Evolutionary conservation across 208 protist genomes (phyloP).

Genomic region (Wallacemonas sp.): DNA sequence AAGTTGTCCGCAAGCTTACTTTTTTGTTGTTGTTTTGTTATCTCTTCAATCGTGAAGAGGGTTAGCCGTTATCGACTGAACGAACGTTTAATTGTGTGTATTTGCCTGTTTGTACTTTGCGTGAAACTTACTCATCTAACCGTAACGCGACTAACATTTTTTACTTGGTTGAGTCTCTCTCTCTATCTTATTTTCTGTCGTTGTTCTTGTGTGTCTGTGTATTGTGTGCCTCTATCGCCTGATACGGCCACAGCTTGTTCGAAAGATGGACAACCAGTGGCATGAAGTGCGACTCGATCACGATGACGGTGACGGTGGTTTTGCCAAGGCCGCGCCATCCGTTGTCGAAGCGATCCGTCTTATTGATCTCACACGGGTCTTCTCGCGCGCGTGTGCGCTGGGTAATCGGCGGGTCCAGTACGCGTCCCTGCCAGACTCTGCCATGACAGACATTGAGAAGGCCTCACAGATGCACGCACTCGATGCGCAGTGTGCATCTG

Average conservation of each 20-base stretch:
- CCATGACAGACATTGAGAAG: not conserved
- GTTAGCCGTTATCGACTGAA: no score
- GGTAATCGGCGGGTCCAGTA: slow-evolving; percentile 19
- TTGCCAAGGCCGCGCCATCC: slow-evolving; percentile 54
- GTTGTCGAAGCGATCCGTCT: slow-evolving; percentile 56
- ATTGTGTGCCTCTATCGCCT: not conserved
- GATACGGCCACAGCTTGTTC: no score
- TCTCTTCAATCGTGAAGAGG: no score
- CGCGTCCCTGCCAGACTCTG: not conserved
- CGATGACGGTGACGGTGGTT: slow-evolving; percentile 63
- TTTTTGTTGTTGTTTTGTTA: no score
- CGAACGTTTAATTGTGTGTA: no score
- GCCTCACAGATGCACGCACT: not conserved
- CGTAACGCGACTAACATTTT: no score
- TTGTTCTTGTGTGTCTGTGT: slow-evolving; percentile 11
- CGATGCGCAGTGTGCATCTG: not conserved
- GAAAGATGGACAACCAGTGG: slow-evolving; percentile 37
- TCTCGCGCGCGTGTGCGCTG: slow-evolving; percentile 31
- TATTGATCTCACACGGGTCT: slow-evolving; percentile 33
- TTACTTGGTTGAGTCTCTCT: not conserved
- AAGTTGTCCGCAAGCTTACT: no score
- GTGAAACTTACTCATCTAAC: no score
- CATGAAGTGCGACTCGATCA: slow-evolving; percentile 68
- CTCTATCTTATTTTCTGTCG: not conserved
- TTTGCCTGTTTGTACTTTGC: no score